A percentile compares a stretch with the other conserved stretches of the same genome.
Evolutionary conservation across 208 protist genomes (phyloP).

Genomic region (Kentomonas sorsogonicus): DNA sequence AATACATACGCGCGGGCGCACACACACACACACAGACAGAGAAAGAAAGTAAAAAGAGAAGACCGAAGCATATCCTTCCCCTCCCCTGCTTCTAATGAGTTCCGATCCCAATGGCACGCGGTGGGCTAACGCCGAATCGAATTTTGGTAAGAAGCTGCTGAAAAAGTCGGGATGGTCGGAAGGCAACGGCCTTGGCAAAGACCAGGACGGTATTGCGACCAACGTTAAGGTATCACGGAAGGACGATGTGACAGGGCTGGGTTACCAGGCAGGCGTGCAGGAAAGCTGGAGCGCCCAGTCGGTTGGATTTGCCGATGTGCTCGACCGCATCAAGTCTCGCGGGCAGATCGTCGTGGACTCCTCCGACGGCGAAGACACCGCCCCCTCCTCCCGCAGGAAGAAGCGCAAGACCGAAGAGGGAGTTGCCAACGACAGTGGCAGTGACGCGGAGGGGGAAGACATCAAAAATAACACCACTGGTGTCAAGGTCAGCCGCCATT

Average conservation of each 20-base stretch:
- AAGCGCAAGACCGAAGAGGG: background rate
- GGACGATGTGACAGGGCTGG: slow-evolving; percentile 82
- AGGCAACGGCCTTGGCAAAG: slow-evolving; percentile 82
- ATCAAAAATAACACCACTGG: too few relatives aligned
- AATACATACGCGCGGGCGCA: too few relatives aligned
- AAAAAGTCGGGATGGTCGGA: slow-evolving; percentile 90
- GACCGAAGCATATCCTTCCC: background rate
- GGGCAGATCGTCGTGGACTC: slow-evolving; percentile 18
- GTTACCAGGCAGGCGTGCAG: slow-evolving; percentile 75
- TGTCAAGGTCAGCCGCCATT: slow-evolving; percentile 50
- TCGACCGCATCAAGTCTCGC: slow-evolving; percentile 57
- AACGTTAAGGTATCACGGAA: slow-evolving; percentile 89
- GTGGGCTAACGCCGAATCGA: slow-evolving; percentile 74
- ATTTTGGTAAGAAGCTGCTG: slow-evolving; percentile 82
- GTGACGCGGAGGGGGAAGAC: background rate
- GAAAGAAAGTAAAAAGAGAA: slow-evolving; percentile 7
- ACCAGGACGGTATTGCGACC: slow-evolving; percentile 66
- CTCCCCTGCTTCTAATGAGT: slow-evolving; percentile 43
- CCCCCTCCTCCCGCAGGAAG: background rate
- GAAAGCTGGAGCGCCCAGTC: slow-evolving; percentile 85
- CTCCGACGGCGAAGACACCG: slow-evolving; percentile 24
- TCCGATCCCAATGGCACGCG: slow-evolving; percentile 78
- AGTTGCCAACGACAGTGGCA: slow-evolving; percentile 8
- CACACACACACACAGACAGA: too few relatives aligned
- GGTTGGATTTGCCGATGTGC: slow-evolving; percentile 82